Evolutionary conservation across 768 basidiomycete species (phyloP), one percentile per base, ranked within the genome.

Genomic region (Krasilnikovozyma curviuscula): DNA sequence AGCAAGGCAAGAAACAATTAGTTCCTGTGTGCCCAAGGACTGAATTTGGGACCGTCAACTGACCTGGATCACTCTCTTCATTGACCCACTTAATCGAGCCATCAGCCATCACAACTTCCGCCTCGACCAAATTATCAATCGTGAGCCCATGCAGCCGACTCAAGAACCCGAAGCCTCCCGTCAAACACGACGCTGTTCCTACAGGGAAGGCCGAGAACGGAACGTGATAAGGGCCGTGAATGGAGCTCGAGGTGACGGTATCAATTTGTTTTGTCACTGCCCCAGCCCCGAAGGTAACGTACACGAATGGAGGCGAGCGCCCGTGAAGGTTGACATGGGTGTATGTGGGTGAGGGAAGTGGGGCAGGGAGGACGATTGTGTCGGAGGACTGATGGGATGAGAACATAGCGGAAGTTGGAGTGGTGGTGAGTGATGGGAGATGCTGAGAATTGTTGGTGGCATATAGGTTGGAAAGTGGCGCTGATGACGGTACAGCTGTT

Each of bases 31-130:
- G 19, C n/a, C 6, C 18, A 21, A 5, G 3, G 13, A 14, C 24
- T 41, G 38, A 35, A 19, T 25, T 3, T 19, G 14, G 13, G 13
- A 59, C 12, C 57, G 53, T 13, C 43, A 9, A 64, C 66, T 48
- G 59, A 76, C 81, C 81, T 46, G 79, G 70, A 59, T 82, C 66
- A 33, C 79, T 77, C 5, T 72, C 70, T 57, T 86, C 77, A 54
- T 71, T 83, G 6, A 79, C 74, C 50, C 79, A 71, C 19, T 85
- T 72, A 39, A 93, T 80, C n/a, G 75, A 68, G 5, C 88, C 88
- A 63, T 91, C 84, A 4, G 85, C 81, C 16, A 88, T 70, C 2
- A 93, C 88, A 66, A 88, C 78, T 64, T 95, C 88, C 0, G 81
- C 80, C 59, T 93, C 86, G 5, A 89, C 80, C 23, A 91, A 67